Conservation (phyloP, 1,139 yeast species). For the Hanseniaspora gamundiae region DNA sequence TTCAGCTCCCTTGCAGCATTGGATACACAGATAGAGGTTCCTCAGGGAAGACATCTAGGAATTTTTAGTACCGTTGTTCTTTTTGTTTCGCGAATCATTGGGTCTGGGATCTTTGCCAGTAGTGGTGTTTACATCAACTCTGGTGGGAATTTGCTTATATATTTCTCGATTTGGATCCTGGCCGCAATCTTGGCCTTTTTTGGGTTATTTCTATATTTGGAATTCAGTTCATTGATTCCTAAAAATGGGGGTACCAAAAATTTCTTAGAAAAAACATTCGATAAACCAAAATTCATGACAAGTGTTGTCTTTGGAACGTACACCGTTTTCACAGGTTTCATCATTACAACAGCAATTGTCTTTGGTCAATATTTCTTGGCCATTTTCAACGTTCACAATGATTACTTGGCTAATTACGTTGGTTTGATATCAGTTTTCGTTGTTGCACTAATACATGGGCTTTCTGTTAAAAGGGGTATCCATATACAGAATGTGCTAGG, state of each 20-base stretch:
- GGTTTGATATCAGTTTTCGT: conserved; percentile 35
- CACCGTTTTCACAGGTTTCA: conserved; percentile 51
- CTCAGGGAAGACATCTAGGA: conserved; percentile 68
- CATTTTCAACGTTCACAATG: conserved; percentile 34
- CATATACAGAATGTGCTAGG: conserved; percentile 47
- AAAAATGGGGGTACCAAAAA: conserved; percentile 67
- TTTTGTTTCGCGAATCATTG: conserved; percentile 58
- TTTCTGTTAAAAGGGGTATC: conserved; percentile 42
- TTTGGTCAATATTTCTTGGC: conserved; percentile 57
- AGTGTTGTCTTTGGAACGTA: conserved; percentile 47
- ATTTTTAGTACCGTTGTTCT: conserved; percentile 51
- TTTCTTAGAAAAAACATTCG: conserved; percentile 53
- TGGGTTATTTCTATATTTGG: conserved; percentile 54
- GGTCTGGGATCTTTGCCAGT: conserved; percentile 69
- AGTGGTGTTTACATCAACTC: conserved; percentile 53
- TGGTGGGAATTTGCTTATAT: conserved; percentile 52
- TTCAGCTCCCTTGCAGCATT: background rate
- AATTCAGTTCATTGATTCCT: conserved; percentile 58
- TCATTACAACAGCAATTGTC: conserved; percentile 52
- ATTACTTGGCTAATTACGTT: conserved; percentile 29
- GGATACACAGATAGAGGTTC: conserved; percentile 33
- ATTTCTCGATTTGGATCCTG: conserved; percentile 47
- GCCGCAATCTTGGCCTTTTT: conserved; percentile 53
- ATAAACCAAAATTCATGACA: conserved; percentile 45
- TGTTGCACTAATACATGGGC: conserved; percentile 39